Evolutionary conservation across 2,329 filamentous ascomycete genomes (phyloP), one percentile per base, ranked within the genome.

Genomic region (Ceratocystiopsis brevicomis): DNA sequence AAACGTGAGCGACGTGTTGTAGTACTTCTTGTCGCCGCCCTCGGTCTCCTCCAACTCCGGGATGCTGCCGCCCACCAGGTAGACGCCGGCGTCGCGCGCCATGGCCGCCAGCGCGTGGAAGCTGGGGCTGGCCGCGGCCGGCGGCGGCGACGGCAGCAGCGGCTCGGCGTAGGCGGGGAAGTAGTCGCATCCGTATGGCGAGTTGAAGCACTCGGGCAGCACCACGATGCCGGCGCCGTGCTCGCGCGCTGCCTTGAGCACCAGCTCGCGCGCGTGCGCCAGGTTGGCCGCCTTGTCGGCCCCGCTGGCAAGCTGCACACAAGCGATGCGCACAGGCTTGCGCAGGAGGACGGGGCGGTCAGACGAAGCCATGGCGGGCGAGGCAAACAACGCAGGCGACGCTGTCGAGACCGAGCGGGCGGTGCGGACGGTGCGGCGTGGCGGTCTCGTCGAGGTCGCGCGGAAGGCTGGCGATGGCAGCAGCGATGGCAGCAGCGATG

Each of bases 161-260:
- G 76, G 79, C 62, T 98, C 90, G 51, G 90, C 87, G 60, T 96
- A 96, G 48, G 78, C 73, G 43, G 87, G 80, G 63, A 98, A 98
- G 68, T 79, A 87, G 56, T 85, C 61, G 51, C 78, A 86, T 51
- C 90, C 90, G 62, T 98, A 98, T 10, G 90, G 90, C 37, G 83
- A 92, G 67, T 98, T 98, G 76, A 98, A 98, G 69, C 90, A 98
- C 66, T 98, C 90, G 34, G 90, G 90, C 16, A 98, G 73, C 33
- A 96, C 85, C 50, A 96, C 78, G 47, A 98, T 76, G 45, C 81
- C 76, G 47, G 88, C 85, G 51, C 88, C 88, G 25, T 30, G 25
- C 4, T 65, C 65, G 21, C 66, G 60, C 19, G 85, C 79, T 6
- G 90, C 88, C 59, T 85, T 78, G 49, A 85, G 71, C 46, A 96